These are phyloP conservation scores for Coemansia sp. DNA, from an alignment of 192 early-diverging fungal genomes.

Conservation along the genomic window DNA sequence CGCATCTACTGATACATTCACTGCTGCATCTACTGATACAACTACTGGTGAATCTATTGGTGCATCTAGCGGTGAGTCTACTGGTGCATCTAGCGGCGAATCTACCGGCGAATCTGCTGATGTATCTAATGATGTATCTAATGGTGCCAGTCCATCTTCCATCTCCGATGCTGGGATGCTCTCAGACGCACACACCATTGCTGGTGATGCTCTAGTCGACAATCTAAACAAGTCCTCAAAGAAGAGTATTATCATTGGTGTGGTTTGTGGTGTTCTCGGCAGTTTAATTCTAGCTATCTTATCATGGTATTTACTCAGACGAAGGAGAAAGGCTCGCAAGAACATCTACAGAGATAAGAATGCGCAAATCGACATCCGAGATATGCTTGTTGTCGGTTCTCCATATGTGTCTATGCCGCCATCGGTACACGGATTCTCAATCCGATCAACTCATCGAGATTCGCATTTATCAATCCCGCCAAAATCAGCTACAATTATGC, in stretches of 20 bases:
- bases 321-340: background rate
- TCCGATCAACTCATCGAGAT: background rate
- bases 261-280: background rate
- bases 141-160: background rate
- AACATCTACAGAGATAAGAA: background rate
- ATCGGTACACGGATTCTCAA: background rate
- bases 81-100: no score
- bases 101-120: background rate
- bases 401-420: background rate
- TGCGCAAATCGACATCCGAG: background rate
- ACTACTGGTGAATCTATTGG: no score
- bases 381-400: background rate
- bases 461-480: background rate
- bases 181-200: background rate
- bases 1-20: no score
- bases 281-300: background rate
- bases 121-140: background rate
- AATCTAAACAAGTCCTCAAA: background rate
- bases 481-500: background rate
- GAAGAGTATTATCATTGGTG: background rate
- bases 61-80: no score
- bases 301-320: background rate
- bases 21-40: no score
- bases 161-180: background rate
- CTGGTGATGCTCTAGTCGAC: background rate